These are phyloP conservation scores for Globisporangium spinosum DNA, from an alignment of 352 stramenopile species.

Conservation along the genomic window DNA sequence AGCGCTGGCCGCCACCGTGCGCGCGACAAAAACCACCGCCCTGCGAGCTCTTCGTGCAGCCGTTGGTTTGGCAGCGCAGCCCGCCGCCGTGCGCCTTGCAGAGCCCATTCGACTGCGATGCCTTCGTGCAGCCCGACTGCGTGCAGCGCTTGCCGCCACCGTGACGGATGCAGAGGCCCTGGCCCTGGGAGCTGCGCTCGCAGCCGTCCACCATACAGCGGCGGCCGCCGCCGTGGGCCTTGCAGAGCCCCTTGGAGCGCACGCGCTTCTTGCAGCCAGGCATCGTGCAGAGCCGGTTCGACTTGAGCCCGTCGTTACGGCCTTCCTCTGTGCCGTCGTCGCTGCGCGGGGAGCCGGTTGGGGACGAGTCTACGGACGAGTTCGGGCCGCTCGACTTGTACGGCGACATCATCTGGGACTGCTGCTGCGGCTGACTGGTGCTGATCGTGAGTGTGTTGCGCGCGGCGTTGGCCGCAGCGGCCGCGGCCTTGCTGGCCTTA, in stretches of 20 bases:
- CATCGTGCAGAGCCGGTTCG: constrained; percentile 78
- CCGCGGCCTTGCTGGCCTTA: constrained; percentile 14
- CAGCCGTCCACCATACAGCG: constrained; percentile 82
- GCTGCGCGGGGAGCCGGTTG: constrained; percentile 14
- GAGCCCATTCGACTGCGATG: constrained; percentile 77
- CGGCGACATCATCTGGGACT: background rate
- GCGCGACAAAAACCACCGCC: constrained; percentile 83
- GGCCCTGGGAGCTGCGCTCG: constrained; percentile 74
- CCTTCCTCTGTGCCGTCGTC: constrained; percentile 19
- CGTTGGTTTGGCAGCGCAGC: constrained; percentile 61
- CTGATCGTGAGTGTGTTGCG: constrained; percentile 18
- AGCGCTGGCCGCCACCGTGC: constrained; percentile 80
- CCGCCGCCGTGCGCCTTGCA: constrained; percentile 85
- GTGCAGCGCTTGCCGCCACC: constrained; percentile 61
- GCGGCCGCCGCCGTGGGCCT: constrained; percentile 72
- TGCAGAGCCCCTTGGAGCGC: constrained; percentile 82
- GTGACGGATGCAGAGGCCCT: constrained; percentile 26
- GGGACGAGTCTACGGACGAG: constrained; percentile 18
- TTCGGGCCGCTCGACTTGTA: constrained; percentile 14
- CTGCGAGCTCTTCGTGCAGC: constrained; percentile 82
- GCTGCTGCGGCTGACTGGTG: background rate
- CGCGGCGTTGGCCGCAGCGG: constrained; percentile 12
- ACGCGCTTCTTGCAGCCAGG: constrained; percentile 82
- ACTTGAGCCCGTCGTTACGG: constrained; percentile 69
- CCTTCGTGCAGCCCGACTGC: constrained; percentile 74